Base-by-base conservation (phyloP, 441 rosid species). In the Biscutella auriculata region DNA sequence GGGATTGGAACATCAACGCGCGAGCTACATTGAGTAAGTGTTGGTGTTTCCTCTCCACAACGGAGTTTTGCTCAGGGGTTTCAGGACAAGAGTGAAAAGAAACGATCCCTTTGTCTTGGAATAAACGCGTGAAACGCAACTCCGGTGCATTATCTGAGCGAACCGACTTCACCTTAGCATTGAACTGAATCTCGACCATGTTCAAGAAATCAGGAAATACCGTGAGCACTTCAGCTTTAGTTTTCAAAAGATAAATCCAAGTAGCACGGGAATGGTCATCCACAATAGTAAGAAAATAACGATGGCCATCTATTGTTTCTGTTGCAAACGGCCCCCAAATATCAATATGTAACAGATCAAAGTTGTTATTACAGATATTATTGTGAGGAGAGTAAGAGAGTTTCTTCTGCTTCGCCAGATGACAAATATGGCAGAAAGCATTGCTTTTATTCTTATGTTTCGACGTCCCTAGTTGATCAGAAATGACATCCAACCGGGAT, bases 121-220 rank as follows among this genome's bases (percentile, higher is more conserved):
- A 26, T 1, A 26, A 8, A 0, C 25, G 23, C 1, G 6, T 25
- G 7, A 45, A 45, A 0, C 5, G 0, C 3, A 39, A 8, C 2
- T 39, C 43, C 0, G 19, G 21, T 0, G 21, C 21, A 14, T 39
- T 39, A 0, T 13, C 32, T 1, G 33, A 1, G 5, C 11, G 7
- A 0, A 45, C 17, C 0, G 33, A 4, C 8, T 26, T 45, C 0
- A 45, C 6, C 1, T 6, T 7, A 0, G 0, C 0, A 0, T n/a
- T 3, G 5, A 3, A 45, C 3, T 26, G 19, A 25, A 9, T 45
- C 2, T 45, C 51, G 7, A 45, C 15, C 39, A 35, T n/a, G 1
- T 6, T 0, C 0, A 36, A 5, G 6, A 39, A 39, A 0, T 1
- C 21, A 2, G 43, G 43, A 39, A 39, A 39, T 1, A 39, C 10